Base-by-base conservation (phyloP, 1,139 yeast genomes). In the Yamadazyma dushanensis region DNA sequence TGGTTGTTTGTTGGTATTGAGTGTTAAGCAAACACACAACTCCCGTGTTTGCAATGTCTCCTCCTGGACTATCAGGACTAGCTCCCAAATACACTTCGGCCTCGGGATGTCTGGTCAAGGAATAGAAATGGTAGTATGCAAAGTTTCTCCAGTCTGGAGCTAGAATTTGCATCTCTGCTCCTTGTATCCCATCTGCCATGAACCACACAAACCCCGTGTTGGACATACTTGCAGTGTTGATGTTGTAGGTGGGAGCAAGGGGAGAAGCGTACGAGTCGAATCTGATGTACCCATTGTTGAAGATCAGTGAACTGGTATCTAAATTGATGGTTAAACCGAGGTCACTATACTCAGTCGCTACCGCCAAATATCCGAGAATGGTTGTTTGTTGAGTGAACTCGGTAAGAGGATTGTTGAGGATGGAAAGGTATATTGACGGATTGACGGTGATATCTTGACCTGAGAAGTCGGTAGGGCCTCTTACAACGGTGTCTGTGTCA, bases 381-480 rank as follows among this genome's bases (percentile, higher is more conserved):
- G 11, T 11, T 7, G 11, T 19, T 19, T 38, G 33, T 10, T 63
- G 63, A 26, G 42, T 46, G 27, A 59, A 44, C 4, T 51, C 35
- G 10, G 55, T 44, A 26, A 48, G 26, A 18, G 54, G 51, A 37
- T 57, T 57, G 40, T 59, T 44, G 27, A 60, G 41, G 20, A 61
- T 53, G 14, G 66, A 59, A 54, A 56, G 59, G 38, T 53, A 56
- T 9, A 51, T 62, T 25, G 57, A 57, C 1, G 54, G 46, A 13
- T 46, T 37, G 29, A 63, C 44, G 15, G 40, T 49, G 13, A 55
- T 43, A 36, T 46, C 54, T 3, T 56, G 61, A 14, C 56, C 34
- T 5, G 37, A 14, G 21, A 52, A 35, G 20, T 37, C 35, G 18
- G 56, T 27, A 11, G 56, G 35, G 9, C 56, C 59, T 15, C 33